These are phyloP conservation scores for Kluyveromyces dobzhanskii DNA, from an alignment of 805 yeast species.

Conservation along the genomic window DNA sequence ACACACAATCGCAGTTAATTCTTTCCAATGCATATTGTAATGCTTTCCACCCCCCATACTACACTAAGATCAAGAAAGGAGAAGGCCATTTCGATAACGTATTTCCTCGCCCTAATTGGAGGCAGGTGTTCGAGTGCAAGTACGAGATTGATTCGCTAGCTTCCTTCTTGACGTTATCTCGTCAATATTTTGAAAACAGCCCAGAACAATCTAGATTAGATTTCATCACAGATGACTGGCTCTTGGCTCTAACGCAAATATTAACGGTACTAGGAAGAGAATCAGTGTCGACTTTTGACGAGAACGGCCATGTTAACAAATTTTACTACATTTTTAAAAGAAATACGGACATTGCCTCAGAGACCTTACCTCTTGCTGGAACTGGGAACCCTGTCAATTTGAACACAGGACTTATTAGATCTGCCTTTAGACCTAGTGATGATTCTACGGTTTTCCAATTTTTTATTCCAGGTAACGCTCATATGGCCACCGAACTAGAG, in stretches of 20 bases:
- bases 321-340: slow-evolving; percentile 64
- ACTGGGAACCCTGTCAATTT: slow-evolving; percentile 75
- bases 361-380: slow-evolving; percentile 72
- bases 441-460: slow-evolving; percentile 77
- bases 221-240: slow-evolving; percentile 41
- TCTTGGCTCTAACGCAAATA: slow-evolving; percentile 45
- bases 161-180: slow-evolving; percentile 65
- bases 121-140: slow-evolving; percentile 75
- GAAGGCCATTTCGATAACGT: slow-evolving; percentile 55
- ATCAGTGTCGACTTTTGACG: slow-evolving; percentile 50
- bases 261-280: slow-evolving; percentile 50
- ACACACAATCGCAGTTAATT: slow-evolving; percentile 65
- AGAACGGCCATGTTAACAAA: slow-evolving; percentile 33
- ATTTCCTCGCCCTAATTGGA: slow-evolving; percentile 62
- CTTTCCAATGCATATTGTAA: slow-evolving; percentile 70
- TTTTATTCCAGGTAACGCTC: slow-evolving; percentile 82
- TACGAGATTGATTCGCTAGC: slow-evolving; percentile 85
- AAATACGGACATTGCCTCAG: slow-evolving; percentile 66
- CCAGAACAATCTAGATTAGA: slow-evolving; percentile 39
- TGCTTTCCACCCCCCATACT: slow-evolving; percentile 80
- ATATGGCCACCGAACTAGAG: slow-evolving; percentile 55
- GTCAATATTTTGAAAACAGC: slow-evolving; percentile 56
- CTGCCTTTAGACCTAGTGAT: slow-evolving; percentile 84
- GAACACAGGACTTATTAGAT: slow-evolving; percentile 63
- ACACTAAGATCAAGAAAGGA: slow-evolving; percentile 36